Percentiles rank a stretch among this genome's conserved stretches.
phyloP scores from a whole-genome alignment of 225 moss, liverwort and hornwort species.

The Ulota crispa region DNA sequence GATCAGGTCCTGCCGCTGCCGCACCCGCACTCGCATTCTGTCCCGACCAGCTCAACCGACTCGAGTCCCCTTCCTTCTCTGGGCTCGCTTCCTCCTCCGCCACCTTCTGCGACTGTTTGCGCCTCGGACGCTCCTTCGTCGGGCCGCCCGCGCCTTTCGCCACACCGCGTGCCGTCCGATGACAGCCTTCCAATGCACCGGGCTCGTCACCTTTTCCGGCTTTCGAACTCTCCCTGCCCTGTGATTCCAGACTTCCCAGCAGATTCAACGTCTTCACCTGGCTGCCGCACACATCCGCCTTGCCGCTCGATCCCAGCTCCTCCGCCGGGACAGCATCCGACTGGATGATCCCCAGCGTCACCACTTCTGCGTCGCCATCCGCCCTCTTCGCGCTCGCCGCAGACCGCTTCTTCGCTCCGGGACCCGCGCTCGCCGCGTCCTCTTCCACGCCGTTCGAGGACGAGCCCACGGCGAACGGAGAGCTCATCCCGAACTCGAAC shows the following conservation, averaged over 20 bases:
- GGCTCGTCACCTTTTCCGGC: not conserved
- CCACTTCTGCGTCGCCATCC: slow-evolving; percentile 43
- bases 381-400: slow-evolving; percentile 48
- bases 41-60: slow-evolving; percentile 34
- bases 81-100: slow-evolving; percentile 23
- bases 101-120: slow-evolving; percentile 32
- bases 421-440: slow-evolving; percentile 35
- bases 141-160: slow-evolving; percentile 14
- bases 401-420: slow-evolving; percentile 57
- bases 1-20: slow-evolving; percentile 36
- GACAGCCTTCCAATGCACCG: slow-evolving; percentile 11
- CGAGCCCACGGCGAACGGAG: slow-evolving; percentile 46
- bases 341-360: slow-evolving; percentile 33
- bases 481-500: slow-evolving; percentile 50
- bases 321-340: slow-evolving; percentile 17
- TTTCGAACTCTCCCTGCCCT: slow-evolving; percentile 16
- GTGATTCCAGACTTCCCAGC: slow-evolving; percentile 35
- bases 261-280: slow-evolving; percentile 43
- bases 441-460: slow-evolving; percentile 52
- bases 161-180: not conserved
- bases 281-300: slow-evolving; percentile 14
- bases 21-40: not conserved
- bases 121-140: slow-evolving; percentile 40
- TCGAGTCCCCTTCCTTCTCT: slow-evolving; percentile 20
- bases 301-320: slow-evolving; percentile 2